Evolutionary conservation across 129 eudicot genomes (phyloP), one percentile per base, ranked within the genome.

Genomic region (Chrysanthemum lavandulifolium): DNA sequence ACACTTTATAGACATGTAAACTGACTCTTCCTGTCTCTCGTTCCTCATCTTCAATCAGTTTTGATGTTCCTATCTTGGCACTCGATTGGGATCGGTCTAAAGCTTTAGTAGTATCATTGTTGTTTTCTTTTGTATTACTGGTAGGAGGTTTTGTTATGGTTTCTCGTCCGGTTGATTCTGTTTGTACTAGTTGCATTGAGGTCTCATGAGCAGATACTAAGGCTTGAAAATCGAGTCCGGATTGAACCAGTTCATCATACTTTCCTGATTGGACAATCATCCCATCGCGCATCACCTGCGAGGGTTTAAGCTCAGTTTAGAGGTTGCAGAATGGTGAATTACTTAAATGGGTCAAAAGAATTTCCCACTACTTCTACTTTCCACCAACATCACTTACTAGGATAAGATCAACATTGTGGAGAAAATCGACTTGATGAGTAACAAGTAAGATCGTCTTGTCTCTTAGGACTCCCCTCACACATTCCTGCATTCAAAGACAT

Each of bases 351-450:
- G 45, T 40, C 9, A 40, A 5, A 40, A 40, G 7, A 6, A 3
- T 29, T 29, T 29, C 33, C 3, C 33, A 29, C 33, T 29, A 29
- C 33, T 3, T 29, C 25, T 23, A 29, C 3, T 29, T 29, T 29
- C 3, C 3, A 29, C 33, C 33, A 29, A 29, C 5, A 14, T 14
- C 66, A 71, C 91, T 82, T 73, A 89, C 98, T 72, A 90, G 13
- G 40, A 93, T 93, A 18, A 71, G 86, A 79, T 90, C 96, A 18
- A 78, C 92, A 63, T 86, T 88, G 52, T 84, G 96, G 48, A 93
- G 81, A 78, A 93, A 93, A 77, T 93, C 98, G 1, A 93, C 91
- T 83, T 93, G 98, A 73, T 93, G 98, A 0, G 98, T 93, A 12
- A 93, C 98, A 21, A 93, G 97, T 70, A 90, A 45, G 31, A 93